Conservation (phyloP, 257 asterid species). For the Hygrophila difformis region DNA sequence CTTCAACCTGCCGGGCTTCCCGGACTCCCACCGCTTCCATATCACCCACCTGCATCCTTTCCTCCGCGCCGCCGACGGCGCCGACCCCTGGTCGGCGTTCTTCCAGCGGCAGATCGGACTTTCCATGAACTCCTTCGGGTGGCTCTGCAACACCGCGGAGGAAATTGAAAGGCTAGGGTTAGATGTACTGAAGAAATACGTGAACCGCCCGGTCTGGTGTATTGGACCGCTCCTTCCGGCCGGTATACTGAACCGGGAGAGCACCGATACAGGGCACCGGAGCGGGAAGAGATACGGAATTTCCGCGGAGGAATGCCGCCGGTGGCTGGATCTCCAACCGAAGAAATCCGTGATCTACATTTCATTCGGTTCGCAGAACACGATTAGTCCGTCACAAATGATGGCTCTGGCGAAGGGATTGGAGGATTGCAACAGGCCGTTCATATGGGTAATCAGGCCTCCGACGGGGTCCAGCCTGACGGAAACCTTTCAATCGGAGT, state of each 20-base stretch:
- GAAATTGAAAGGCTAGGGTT: conserved; percentile 67
- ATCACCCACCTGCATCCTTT: conserved; percentile 47
- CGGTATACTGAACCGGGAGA: conserved; percentile 22
- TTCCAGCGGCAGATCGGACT: conserved; percentile 39
- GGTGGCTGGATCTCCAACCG: conserved; percentile 48
- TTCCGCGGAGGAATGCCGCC: conserved; percentile 55
- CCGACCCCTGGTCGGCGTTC: conserved; percentile 69
- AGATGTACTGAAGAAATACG: conserved; percentile 25
- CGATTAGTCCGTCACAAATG: conserved; percentile 64
- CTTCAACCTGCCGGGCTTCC: conserved; percentile 50
- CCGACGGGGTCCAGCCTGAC: conserved; percentile 46
- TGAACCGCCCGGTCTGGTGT: conserved; percentile 65
- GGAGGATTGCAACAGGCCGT: conserved; percentile 40
- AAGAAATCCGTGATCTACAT: conserved; percentile 54
- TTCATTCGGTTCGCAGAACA: conserved; percentile 92
- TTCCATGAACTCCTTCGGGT: conserved; percentile 43
- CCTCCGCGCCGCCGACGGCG: conserved; percentile 58
- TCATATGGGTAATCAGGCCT: conserved; percentile 81
- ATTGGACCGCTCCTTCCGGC: conserved; percentile 76
- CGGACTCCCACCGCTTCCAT: conserved; percentile 40
- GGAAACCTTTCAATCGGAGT: conserved; percentile 53
- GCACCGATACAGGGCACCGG: conserved; percentile 30
- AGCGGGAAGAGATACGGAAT: conserved; percentile 54
- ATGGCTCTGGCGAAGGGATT: conserved; percentile 75
- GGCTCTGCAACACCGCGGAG: conserved; percentile 56